These are phyloP conservation scores for Colletotrichum sp. DNA, from an alignment of 2,329 filamentous ascomycete genomes.

Conservation along the genomic window DNA sequence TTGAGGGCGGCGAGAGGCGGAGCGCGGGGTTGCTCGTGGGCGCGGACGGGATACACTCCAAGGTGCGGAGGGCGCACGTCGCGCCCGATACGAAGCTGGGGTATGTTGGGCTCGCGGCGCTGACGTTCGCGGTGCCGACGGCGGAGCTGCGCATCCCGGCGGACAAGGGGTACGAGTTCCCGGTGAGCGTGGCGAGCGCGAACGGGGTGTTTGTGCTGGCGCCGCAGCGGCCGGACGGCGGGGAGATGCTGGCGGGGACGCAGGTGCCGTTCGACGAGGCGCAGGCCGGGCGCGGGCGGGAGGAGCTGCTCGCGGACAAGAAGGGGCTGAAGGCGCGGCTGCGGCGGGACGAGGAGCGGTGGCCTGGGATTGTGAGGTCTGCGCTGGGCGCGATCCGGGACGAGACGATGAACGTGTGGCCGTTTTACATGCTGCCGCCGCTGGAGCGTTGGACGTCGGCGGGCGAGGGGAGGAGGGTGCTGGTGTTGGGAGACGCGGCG, in stretches of 20 bases:
- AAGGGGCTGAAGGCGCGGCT: constrained; percentile 37
- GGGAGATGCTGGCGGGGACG: constrained; percentile 42
- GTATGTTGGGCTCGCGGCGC: constrained; percentile 53
- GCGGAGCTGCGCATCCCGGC: constrained; percentile 37
- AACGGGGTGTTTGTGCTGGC: constrained; percentile 56
- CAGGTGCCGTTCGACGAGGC: constrained; percentile 41
- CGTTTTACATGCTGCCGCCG: constrained; percentile 52
- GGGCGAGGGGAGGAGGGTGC: constrained; percentile 30
- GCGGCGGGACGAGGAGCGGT: constrained; percentile 35
- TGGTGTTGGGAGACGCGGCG: constrained; percentile 54
- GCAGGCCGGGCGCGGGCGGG: constrained; percentile 45
- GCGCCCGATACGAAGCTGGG: constrained; percentile 51
- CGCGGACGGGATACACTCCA: constrained; percentile 65
- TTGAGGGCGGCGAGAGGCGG: constrained; percentile 47
- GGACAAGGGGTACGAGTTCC: constrained; percentile 39
- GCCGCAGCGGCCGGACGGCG: constrained; percentile 46
- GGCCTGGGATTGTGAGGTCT: constrained; percentile 39
- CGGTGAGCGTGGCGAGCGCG: constrained; percentile 46
- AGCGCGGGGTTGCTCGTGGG: constrained; percentile 54
- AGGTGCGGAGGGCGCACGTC: constrained; percentile 52
- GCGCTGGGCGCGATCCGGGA: constrained; percentile 34
- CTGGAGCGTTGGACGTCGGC: constrained; percentile 47
- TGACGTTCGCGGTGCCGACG: constrained; percentile 39
- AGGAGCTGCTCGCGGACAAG: constrained; percentile 42
- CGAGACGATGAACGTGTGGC: constrained; percentile 50